Evolutionary conservation across 225 moss, liverwort and hornwort species (phyloP), one percentile per base, ranked within the genome.

Genomic region (Anthoceros angustus): DNA sequence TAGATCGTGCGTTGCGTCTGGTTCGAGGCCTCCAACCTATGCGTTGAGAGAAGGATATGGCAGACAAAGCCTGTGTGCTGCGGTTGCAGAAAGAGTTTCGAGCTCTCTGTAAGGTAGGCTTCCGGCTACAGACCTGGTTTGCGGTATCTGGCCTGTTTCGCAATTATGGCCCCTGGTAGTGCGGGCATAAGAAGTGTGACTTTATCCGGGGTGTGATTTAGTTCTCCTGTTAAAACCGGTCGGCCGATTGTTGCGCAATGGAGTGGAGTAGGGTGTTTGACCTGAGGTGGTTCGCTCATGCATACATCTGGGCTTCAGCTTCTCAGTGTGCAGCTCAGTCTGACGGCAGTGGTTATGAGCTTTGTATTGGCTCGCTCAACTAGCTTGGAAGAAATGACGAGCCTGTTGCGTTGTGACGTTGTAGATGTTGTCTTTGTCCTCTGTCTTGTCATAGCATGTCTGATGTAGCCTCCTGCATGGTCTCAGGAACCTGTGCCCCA

Each of bases 71-170:
- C 42, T 98, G 98, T 64, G 92, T 98, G 67, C 85, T 84, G 83
- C 82, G 98, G 71, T 80, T 98, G 46, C 98, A 98, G 76, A 98
- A 92, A 72, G 98, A 98, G 81, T 92, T 98, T 67, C 77, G 92
- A 74, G 79, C 84, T 40, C 67, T 98, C 68, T 86, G 92, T 79
- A 98, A 98, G 89, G 95, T 98, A 67, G 14, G 43, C 65, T 67
- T 75, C 63, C 40, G 26, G 6, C 25, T 7, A 42, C 41, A 12
- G n/a, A n/a, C n/a, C n/a, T n/a, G n/a, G n/a, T n/a, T n/a, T n/a
- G n/a, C n/a, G n/a, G n/a, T n/a, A n/a, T n/a, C n/a, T n/a, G n/a
- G n/a, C n/a, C n/a, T n/a, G n/a, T n/a, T n/a, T 24, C 25, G 39
- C 41, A 45, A 62, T 23, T 62, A 62, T 3, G 26, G 64, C 9